Evolutionary conservation across 805 yeast genomes (phyloP).

Genomic region (Nakazawaea populi): DNA sequence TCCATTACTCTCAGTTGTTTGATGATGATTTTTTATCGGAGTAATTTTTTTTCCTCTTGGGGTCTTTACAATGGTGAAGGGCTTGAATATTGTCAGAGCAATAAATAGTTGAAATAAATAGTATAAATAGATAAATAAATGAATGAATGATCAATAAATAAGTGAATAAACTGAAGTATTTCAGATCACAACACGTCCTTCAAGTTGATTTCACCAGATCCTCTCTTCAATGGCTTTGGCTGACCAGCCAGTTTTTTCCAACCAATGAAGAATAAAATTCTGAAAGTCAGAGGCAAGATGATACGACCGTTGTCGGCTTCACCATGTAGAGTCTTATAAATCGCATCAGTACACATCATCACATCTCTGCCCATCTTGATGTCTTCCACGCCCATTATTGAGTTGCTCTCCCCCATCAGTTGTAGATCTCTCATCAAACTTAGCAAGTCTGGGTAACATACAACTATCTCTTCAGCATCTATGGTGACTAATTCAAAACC

Average conservation of each 20-base stretch:
- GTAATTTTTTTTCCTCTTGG: too few species aligned
- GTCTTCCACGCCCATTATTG: conserved; percentile 35
- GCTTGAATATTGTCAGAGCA: too few species aligned
- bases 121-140: background rate
- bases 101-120: conserved; percentile 3
- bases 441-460: conserved; percentile 68
- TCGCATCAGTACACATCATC: conserved; percentile 69
- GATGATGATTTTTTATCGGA: too few species aligned
- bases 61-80: too few species aligned
- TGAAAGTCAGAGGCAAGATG: conserved; percentile 72
- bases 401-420: conserved; percentile 81
- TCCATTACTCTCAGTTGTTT: background rate
- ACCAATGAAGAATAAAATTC: conserved; percentile 79
- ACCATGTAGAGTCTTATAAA: conserved; percentile 68
- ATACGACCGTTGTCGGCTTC: conserved; percentile 43
- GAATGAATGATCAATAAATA: background rate
- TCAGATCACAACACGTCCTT: conserved; percentile 46
- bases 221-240: conserved; percentile 70
- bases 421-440: conserved; percentile 67
- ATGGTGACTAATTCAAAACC: conserved; percentile 77
- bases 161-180: background rate
- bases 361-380: conserved; percentile 51
- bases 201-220: conserved; percentile 61
- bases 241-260: conserved; percentile 68
- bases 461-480: conserved; percentile 78